These are phyloP conservation scores for Aureobasidium mangrovei DNA, from an alignment of 2,329 filamentous ascomycete species.

Conservation along the genomic window DNA sequence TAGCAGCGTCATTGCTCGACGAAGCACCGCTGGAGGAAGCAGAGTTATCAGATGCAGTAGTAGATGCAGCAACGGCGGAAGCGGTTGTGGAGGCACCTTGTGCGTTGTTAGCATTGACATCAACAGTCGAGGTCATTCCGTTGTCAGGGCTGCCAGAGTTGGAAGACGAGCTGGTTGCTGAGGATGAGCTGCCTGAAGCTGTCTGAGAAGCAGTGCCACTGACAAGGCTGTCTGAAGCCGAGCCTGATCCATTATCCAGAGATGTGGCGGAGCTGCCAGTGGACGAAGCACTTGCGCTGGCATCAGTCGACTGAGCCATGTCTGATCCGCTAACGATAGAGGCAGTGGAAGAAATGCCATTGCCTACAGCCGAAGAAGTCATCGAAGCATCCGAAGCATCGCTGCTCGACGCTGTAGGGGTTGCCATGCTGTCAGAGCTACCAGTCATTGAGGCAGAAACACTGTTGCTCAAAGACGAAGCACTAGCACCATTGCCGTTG, in stretches of 20 bases:
- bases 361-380: neutral
- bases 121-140: neutral
- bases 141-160: neutral
- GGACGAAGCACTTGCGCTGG: neutral
- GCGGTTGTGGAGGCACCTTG: no score
- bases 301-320: neutral
- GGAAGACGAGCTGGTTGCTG: neutral
- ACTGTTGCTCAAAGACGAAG: no score
- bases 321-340: neutral
- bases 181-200: neutral
- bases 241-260: neutral
- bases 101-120: neutral
- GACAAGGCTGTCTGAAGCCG: neutral
- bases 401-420: no score
- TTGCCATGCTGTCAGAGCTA: no score
- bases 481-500: no score
- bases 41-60: neutral
- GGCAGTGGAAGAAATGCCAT: neutral
- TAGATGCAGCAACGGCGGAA: neutral
- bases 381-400: no score
- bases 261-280: neutral
- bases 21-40: neutral
- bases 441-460: no score
- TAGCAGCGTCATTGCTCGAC: neutral
- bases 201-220: no score